Base-by-base conservation (phyloP, 495 filamentous ascomycete species). In the Annulohypoxylon nitens region DNA sequence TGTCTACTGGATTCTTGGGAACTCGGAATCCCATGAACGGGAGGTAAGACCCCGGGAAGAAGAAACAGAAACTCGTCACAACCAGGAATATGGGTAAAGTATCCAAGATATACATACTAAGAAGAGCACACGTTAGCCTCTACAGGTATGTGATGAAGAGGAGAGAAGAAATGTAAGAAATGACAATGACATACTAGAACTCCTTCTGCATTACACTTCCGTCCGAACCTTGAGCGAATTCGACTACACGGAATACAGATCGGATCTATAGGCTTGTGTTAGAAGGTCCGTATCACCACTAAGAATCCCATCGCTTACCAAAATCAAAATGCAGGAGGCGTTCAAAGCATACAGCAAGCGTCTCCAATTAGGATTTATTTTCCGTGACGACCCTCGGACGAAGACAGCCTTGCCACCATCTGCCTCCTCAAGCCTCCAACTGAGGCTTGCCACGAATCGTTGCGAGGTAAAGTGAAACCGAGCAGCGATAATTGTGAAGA, bases 21-120 rank as follows among this genome's bases (percentile, higher is more conserved):
- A 79, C 67, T 47, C 74, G 62, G 69, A 81, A 79, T 2, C 83
- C 82, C 65, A 86, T 71, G 62, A 81, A 81, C 0, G 84, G 82
- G 23, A 87, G 61, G 67, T 86, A 86, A 12, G 71, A 77, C 3
- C 78, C 80, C 1, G 86, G 86, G 64, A 85, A 84, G 74, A 79
- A 81, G 34, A 76, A 16, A 41, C 73, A 71, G 64, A 75, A 81
- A 33, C 76, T 53, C 10, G 41, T 60, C 0, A 77, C 80, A 33
- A 82, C 79, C 2, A 83, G 58, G 47, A 80, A 76, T 16, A 83
- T 77, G 0, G 75, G 70, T 8, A 81, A 39, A 14, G 78, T 77
- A 65, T 83, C 79, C 26, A 82, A 75, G 41, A 80, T 58, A 67
- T 82, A 82, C 62, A 75, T 70, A 18, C 73, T 76, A 14, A 0